Evolutionary conservation across 1,284 basidiomycete species (phyloP).

Genomic region (Ustilago curta): DNA sequence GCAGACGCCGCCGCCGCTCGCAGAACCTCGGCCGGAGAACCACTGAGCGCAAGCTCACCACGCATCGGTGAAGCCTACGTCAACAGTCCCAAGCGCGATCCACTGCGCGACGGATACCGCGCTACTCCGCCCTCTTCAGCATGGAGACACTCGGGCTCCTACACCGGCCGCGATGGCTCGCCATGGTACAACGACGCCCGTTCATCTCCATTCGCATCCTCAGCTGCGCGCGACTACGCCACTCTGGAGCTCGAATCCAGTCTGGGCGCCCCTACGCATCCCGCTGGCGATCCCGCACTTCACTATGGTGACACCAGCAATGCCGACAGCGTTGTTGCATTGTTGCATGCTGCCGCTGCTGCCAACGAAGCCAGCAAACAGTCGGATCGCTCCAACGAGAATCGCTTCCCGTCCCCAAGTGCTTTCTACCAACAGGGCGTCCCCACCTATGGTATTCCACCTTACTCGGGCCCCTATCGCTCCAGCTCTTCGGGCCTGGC

Average conservation of each 20-base stretch:
- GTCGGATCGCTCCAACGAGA: constrained; percentile 49
- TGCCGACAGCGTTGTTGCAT: constrained; percentile 48
- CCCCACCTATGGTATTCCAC: constrained; percentile 52
- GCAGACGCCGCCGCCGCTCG: constrained; percentile 35
- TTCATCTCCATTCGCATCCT: constrained; percentile 64
- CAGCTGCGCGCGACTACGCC: constrained; percentile 55
- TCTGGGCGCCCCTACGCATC: constrained; percentile 32
- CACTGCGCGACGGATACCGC: constrained; percentile 53
- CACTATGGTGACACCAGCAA: constrained; percentile 55
- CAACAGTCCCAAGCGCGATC: constrained; percentile 58
- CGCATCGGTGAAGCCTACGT: constrained; percentile 52
- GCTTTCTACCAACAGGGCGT: constrained; percentile 59
- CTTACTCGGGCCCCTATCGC: constrained; percentile 47
- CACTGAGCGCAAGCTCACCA: constrained; percentile 49
- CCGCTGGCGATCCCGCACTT: constrained; percentile 36
- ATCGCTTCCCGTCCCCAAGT: constrained; percentile 57
- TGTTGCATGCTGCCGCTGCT: constrained; percentile 50
- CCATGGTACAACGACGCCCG: constrained; percentile 62
- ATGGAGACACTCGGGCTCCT: constrained; percentile 44
- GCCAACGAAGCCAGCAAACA: constrained; percentile 46
- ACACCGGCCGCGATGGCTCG: constrained; percentile 55
- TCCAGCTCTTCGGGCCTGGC: constrained; percentile 42
- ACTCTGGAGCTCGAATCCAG: constrained; percentile 47
- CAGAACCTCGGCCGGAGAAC: constrained; percentile 47
- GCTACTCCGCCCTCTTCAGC: constrained; percentile 50